A percentile compares a stretch with the other conserved stretches of the same genome.
These are phyloP conservation scores for Arachis stenosperma DNA, from an alignment of 306 rosid species.

Conservation along the genomic window DNA sequence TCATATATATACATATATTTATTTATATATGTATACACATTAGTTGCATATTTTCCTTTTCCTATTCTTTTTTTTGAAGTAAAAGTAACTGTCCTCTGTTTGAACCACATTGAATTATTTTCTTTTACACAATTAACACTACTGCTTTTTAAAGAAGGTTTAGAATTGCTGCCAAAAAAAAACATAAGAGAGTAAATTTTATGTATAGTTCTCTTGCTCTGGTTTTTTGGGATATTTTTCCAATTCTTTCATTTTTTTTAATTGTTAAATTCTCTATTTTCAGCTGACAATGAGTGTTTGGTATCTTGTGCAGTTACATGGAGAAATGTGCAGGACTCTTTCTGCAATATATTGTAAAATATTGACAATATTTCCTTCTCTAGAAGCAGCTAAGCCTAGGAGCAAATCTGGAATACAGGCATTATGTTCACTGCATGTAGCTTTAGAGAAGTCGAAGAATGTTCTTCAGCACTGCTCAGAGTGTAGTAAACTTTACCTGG, in stretches of 20 bases:
- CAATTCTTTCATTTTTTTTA: conserved; percentile 2
- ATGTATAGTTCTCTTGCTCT: conserved; percentile 10
- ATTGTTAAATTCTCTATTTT: not conserved
- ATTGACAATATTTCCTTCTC: conserved; percentile 70
- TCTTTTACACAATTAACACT: not conserved
- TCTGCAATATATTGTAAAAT: conserved; percentile 70
- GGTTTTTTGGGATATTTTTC: conserved; percentile 18
- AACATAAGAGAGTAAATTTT: not conserved
- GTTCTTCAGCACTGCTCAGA: conserved; percentile 86
- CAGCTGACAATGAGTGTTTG: not conserved
- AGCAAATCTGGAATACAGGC: conserved; percentile 92
- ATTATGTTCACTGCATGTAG: conserved; percentile 83
- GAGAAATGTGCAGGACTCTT: conserved; percentile 80
- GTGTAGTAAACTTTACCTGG: conserved; percentile 87
- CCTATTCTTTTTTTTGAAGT: not conserved
- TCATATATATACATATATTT: no score
- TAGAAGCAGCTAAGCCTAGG: conserved; percentile 87
- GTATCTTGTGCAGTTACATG: conserved; percentile 66
- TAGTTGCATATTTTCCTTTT: not conserved
- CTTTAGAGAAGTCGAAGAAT: conserved; percentile 74
- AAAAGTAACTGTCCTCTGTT: not conserved
- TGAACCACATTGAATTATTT: conserved; percentile 23
- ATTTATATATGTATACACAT: no score
- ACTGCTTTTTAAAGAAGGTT: conserved; percentile 19
- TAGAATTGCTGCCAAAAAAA: conserved; percentile 22